Percentiles rank a stretch among this genome's conserved stretches.
These are phyloP conservation scores for Erodium chrysanthum DNA, from an alignment of 441 rosid genomes.

Conservation along the genomic window DNA sequence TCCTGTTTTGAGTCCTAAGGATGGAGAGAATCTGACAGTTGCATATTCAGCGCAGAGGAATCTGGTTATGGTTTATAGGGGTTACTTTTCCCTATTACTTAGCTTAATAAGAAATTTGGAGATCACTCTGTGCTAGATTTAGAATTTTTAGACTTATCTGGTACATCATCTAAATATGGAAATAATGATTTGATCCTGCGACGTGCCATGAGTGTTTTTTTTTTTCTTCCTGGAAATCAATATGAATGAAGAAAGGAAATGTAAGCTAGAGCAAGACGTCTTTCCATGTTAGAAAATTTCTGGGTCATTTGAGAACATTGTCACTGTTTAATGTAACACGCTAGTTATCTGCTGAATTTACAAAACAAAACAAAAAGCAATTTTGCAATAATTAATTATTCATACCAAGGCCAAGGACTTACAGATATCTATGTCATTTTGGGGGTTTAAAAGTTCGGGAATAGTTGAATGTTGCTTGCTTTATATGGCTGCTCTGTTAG, in stretches of 20 bases:
- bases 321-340: not conserved
- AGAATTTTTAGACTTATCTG: not conserved
- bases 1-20: not conserved
- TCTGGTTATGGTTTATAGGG: not conserved
- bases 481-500: too few relatives aligned
- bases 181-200: not conserved
- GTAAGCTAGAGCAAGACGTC: not conserved
- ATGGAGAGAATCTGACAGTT: constrained; percentile 12
- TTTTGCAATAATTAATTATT: not conserved
- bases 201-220: not conserved
- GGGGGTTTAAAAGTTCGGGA: not conserved
- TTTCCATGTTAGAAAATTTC: not conserved
- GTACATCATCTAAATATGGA: not conserved
- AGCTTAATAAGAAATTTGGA: not conserved
- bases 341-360: not conserved
- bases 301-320: not conserved
- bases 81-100: not conserved
- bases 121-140: not conserved
- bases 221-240: not conserved
- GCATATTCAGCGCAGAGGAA: not conserved
- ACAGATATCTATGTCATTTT: not conserved
- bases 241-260: not conserved
- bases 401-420: not conserved
- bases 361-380: not conserved
- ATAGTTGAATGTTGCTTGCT: not conserved